These are phyloP conservation scores for Rutstroemia sp. DNA, from an alignment of 2,329 filamentous ascomycete genomes.

Conservation along the genomic window DNA sequence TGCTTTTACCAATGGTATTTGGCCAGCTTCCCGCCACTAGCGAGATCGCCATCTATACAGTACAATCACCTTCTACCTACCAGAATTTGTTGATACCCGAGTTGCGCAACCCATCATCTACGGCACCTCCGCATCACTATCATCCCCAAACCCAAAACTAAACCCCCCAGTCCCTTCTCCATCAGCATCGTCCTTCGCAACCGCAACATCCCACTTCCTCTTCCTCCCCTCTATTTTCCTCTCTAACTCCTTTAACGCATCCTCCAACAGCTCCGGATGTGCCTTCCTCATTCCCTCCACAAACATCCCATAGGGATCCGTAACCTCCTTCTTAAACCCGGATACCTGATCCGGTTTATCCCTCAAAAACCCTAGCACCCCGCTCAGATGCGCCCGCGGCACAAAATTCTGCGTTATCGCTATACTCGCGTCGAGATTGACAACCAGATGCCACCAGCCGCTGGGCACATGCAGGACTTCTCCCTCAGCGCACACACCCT, in stretches of 20 bases:
- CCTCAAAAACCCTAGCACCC: conserved; percentile 72
- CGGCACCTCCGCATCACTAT: conserved; percentile 41
- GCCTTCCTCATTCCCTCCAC: conserved; percentile 55
- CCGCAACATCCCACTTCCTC: conserved; percentile 79
- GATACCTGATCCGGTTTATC: conserved; percentile 82
- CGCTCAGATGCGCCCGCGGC: conserved; percentile 60
- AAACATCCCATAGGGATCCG: conserved; percentile 70
- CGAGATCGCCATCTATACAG: background rate
- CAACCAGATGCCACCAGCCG: conserved; percentile 95
- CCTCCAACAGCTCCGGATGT: conserved; percentile 60
- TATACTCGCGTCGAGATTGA: conserved; percentile 78
- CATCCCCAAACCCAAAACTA: conserved; percentile 57
- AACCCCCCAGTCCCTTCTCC: conserved; percentile 38
- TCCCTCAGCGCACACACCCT: conserved; percentile 76
- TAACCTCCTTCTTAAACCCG: conserved; percentile 68
- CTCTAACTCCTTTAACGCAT: conserved; percentile 58
- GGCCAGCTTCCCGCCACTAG: no score
- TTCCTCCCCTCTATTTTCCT: conserved; percentile 58
- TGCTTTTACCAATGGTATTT: no score
- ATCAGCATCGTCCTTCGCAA: conserved; percentile 44
- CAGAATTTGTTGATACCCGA: background rate
- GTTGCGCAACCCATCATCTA: conserved; percentile 9
- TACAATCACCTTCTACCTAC: background rate
- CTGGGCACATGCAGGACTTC: conserved; percentile 90
- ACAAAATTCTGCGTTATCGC: conserved; percentile 96